These are phyloP conservation scores for Citrus mangshanensis DNA, from an alignment of 345 rosid species.

Conservation along the genomic window DNA sequence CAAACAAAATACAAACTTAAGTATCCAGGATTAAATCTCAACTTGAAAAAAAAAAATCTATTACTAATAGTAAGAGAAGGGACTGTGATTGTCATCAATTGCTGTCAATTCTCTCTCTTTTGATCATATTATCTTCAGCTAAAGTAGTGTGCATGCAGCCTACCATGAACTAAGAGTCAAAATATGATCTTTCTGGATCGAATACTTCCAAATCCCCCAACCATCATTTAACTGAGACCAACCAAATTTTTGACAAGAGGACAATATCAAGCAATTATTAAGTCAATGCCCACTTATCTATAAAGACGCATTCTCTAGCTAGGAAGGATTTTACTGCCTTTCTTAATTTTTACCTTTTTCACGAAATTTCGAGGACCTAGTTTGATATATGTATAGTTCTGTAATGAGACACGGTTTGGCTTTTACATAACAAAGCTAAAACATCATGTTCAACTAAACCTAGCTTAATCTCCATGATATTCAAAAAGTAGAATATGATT, in stretches of 20 bases:
- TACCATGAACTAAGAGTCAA: constrained; percentile 20
- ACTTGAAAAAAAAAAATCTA: background rate
- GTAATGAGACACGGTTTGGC: constrained; percentile 44
- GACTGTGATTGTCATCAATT: constrained; percentile 32
- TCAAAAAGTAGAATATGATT: background rate
- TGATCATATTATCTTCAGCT: background rate
- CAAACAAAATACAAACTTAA: no score
- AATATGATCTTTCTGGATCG: constrained; percentile 21
- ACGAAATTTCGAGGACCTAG: constrained; percentile 30
- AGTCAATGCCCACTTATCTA: background rate
- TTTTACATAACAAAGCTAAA: constrained; percentile 25
- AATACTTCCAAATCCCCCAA: constrained; percentile 11
- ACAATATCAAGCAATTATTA: constrained; percentile 6
- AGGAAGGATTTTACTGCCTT: background rate
- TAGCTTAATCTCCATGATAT: background rate
- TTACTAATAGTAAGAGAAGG: background rate
- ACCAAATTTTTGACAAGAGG: background rate
- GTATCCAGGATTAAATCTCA: no score
- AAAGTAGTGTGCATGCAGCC: constrained; percentile 6
- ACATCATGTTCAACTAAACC: background rate
- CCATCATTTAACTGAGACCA: background rate
- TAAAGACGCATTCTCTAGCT: background rate
- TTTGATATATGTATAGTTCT: constrained; percentile 9
- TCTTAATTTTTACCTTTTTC: background rate
- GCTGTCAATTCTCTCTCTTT: constrained; percentile 20